Evolutionary conservation across 139 green algal genomes (phyloP).

Genomic region (Coelastrella sp.): DNA sequence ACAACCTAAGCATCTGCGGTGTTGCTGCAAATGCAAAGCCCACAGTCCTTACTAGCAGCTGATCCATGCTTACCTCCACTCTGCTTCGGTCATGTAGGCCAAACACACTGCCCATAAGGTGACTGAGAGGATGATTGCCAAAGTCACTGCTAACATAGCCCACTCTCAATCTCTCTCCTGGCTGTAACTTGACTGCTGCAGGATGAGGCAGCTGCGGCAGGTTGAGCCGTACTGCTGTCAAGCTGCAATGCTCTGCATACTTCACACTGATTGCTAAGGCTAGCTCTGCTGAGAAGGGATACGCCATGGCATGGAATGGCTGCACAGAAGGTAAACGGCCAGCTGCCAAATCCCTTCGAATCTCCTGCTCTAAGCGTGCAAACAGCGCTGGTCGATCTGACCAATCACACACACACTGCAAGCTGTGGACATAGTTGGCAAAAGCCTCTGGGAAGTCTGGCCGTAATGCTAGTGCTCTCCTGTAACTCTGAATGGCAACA

Average conservation of each 20-base stretch:
- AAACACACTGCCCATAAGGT: constrained; percentile 95
- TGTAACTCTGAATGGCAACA: constrained; percentile 80
- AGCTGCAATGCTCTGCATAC: constrained; percentile 76
- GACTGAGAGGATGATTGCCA: constrained; percentile 92
- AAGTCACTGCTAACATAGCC: constrained; percentile 91
- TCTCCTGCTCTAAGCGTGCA: constrained; percentile 61
- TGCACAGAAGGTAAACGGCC: constrained; percentile 81
- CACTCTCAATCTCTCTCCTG: constrained; percentile 63
- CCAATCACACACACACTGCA: constrained; percentile 94
- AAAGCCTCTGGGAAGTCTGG: constrained; percentile 87
- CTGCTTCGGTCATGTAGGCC: constrained; percentile 80
- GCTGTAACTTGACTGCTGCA: constrained; percentile 53
- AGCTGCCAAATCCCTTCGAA: constrained; percentile 64
- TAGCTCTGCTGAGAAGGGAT: constrained; percentile 83
- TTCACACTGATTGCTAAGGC: constrained; percentile 68
- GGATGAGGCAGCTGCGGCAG: constrained; percentile 71
- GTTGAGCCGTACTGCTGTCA: constrained; percentile 57
- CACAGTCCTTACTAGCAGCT: not conserved
- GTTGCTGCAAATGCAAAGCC: not conserved
- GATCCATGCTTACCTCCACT: constrained; percentile 18
- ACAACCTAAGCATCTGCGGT: too few species aligned
- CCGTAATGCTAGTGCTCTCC: constrained; percentile 72
- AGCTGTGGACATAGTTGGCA: constrained; percentile 86
- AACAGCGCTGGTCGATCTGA: constrained; percentile 76
- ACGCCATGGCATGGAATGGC: constrained; percentile 95